Base-by-base conservation (phyloP, 2,329 filamentous ascomycete species). In the Aspergillus sojae region DNA sequence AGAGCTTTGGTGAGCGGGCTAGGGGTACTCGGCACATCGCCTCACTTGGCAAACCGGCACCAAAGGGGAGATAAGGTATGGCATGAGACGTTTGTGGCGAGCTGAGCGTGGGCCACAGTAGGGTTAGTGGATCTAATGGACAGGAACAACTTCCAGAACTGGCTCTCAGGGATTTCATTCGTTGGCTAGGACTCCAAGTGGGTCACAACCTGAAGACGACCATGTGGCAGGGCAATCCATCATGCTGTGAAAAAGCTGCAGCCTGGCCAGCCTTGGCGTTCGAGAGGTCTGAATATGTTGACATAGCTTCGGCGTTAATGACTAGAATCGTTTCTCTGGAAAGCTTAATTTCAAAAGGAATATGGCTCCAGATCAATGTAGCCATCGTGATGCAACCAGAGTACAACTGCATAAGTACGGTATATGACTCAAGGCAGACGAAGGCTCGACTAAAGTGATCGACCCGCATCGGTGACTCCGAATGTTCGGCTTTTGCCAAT, bases 291-390 rank as follows among this genome's bases (percentile, higher is more conserved):
- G 2, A 14, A 16, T 1, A 12, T 5, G 16, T 1, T n/a, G 19
- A 0, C 39, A 19, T 0, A 1, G 19, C 7, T 41, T 41, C 2
- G 6, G 39, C 19, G 3, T 9, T n/a, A 41, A 41, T n/a, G 7
- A 9, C 2, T 14, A n/a, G 2, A 41, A 6, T 4, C 9, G 2
- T 14, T n/a, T 0, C 16, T 2, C 4, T n/a, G 4, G 16, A 3
- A 9, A 9, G 14, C 6, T 41, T 19, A 6, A 41, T 41, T 0
- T 4, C 7, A n/a, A 9, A 1, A 9, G 6, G 6, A n/a, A 10
- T 10, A 14, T 36, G 3, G 0, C 6, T 36, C 2, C 0, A 6
- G 0, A 36, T 6, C 6, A 36, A 16, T 5, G 14, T 16, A 16
- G 5, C 34, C 14, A 36, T 16, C 3, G 5, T 6, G 16, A 36